Evolutionary conservation across 2,329 filamentous ascomycete genomes (phyloP), one percentile per base, ranked within the genome.

Genomic region (Davidsoniella neocaledoniae): DNA sequence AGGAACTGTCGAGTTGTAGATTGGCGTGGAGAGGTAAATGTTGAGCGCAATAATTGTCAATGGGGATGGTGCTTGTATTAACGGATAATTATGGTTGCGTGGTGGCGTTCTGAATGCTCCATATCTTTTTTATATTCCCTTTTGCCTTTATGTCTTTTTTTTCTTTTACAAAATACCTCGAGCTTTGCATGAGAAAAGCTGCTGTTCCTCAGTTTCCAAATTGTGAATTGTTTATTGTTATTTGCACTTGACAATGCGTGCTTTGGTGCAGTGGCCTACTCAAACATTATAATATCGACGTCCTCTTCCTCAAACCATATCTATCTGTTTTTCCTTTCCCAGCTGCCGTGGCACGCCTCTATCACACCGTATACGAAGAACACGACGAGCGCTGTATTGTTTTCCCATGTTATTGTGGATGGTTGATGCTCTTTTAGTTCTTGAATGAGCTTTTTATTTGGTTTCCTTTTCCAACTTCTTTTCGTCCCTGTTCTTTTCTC

Each of bases 51-150:
- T 36, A 36, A 42, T 43, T 21, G 23, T 33, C 26, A 17, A n/a
- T 43, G 33, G 10, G 42, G 12, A 37, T 25, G 25, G 17, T 36
- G 19, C 26, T 36, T 49, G 48, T 45, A 42, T 42, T 44, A 44
- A 43, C 41, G 48, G 48, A 49, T 44, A 49, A 29, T 49, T 42
- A 49, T 39, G 48, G 48, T 49, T 49, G 41, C 39, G 41, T 49
- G 48, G 48, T 33, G 48, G 41, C 48, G 48, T 49, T 50, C 38
- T 50, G 8, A 33, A 50, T 46, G 25, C 43, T 53, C 43, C 42
- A 33, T 49, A 25, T 53, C 12, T 37, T 46, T 53, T 44, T 49
- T 46, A 43, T 49, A 19, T 43, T 40, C 29, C 42, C 46, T 44
- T 44, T 48, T 16, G 36, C 46, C 12, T 48, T 45, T 26, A n/a